Conservation (phyloP, 805 yeast genomes). For the Cyberlindnera xishuangbannaensis region DNA sequence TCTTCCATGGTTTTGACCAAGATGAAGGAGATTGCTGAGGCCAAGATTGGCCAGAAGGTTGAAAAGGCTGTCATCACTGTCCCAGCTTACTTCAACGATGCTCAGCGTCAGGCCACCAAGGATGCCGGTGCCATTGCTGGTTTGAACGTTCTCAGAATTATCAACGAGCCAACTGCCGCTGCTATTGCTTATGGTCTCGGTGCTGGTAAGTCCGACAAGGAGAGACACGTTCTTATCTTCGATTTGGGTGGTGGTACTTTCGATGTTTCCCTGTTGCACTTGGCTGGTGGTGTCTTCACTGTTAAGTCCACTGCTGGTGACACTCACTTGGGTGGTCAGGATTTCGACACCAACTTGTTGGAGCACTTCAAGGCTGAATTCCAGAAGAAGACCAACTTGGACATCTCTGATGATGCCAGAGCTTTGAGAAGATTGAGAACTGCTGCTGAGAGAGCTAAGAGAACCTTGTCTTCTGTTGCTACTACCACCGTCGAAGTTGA, state of each 20-base stretch:
- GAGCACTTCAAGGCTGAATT: constrained; percentile 91
- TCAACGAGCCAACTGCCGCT: constrained; percentile 90
- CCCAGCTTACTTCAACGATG: constrained; percentile 77
- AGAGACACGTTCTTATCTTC: constrained; percentile 86
- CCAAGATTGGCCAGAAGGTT: constrained; percentile 64
- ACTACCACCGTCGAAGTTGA: constrained; percentile 96
- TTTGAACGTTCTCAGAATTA: constrained; percentile 70
- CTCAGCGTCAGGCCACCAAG: constrained; percentile 79
- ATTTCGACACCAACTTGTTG: constrained; percentile 93
- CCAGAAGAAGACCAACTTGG: constrained; percentile 92
- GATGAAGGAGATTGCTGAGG: constrained; percentile 81
- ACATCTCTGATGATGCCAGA: constrained; percentile 86
- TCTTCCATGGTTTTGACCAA: constrained; percentile 67
- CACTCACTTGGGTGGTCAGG: constrained; percentile 99
- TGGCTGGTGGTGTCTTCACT: constrained; percentile 94
- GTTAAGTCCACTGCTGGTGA: constrained; percentile 99
- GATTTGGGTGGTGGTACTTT: constrained; percentile 99
- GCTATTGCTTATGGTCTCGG: constrained; percentile 99
- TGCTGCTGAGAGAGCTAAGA: constrained; percentile 98
- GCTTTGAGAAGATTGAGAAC: constrained; percentile 98
- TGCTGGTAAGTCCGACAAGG: constrained; percentile 75
- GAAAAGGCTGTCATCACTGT: constrained; percentile 74
- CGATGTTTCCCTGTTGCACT: constrained; percentile 90
- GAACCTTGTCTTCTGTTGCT: constrained; percentile 93
- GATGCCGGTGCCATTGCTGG: constrained; percentile 81